These are phyloP conservation scores for Lactarius sanguifluus DNA, from an alignment of 768 basidiomycete genomes.

Conservation along the genomic window DNA sequence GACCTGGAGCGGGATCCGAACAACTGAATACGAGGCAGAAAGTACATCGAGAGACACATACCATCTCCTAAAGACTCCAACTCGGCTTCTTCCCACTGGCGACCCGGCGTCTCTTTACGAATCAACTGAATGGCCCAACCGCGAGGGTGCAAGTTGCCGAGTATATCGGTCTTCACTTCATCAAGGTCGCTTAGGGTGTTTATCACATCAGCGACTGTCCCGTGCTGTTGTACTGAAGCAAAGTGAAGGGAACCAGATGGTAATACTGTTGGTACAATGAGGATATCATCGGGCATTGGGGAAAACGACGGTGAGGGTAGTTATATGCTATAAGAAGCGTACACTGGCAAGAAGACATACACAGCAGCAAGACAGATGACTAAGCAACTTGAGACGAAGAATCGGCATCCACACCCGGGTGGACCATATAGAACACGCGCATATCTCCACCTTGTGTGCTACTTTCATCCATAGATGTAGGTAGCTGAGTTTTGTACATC, in stretches of 20 bases:
- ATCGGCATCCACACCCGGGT: conserved; percentile 82
- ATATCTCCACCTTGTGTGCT: conserved; percentile 56
- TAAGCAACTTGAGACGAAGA: conserved; percentile 19
- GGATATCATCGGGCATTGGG: conserved; percentile 44
- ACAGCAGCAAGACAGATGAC: conserved; percentile 14
- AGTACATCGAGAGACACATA: conserved; percentile 35
- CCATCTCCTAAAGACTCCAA: conserved; percentile 65
- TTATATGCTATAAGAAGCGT: background rate
- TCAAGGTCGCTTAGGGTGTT: conserved; percentile 47
- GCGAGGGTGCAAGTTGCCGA: conserved; percentile 54
- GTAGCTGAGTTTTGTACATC: conserved; percentile 80
- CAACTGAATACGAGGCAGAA: background rate
- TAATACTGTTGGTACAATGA: conserved; percentile 60
- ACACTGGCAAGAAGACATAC: conserved; percentile 15
- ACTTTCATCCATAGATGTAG: conserved; percentile 59
- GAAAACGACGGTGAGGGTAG: conserved; percentile 2
- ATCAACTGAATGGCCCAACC: conserved; percentile 73
- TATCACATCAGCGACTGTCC: conserved; percentile 61
- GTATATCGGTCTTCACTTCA: conserved; percentile 52
- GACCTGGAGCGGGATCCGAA: conserved; percentile 43
- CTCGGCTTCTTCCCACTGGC: conserved; percentile 71
- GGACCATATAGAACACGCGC: conserved; percentile 86
- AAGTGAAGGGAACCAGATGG: conserved; percentile 62
- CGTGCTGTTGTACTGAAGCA: conserved; percentile 53
- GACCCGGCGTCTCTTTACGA: conserved; percentile 55